Evolutionary conservation across 805 yeast genomes (phyloP).

Genomic region (Torulaspora indica): DNA sequence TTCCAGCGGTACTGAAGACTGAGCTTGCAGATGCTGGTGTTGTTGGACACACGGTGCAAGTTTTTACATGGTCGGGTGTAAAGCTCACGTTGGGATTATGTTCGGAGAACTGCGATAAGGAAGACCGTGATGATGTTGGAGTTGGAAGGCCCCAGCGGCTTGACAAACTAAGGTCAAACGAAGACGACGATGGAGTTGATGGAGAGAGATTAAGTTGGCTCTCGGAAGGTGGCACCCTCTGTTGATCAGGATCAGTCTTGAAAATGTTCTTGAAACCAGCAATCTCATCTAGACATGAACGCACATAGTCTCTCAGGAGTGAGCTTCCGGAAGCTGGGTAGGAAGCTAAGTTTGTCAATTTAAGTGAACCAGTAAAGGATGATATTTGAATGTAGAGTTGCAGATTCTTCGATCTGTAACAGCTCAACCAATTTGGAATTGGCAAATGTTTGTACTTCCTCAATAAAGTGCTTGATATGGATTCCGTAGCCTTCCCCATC

Average conservation of each 20-base stretch:
- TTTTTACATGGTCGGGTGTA: not conserved
- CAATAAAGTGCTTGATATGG: slow-evolving; percentile 18
- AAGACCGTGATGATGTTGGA: slow-evolving; percentile 6
- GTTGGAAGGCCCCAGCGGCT: slow-evolving; percentile 3
- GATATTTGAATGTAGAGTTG: slow-evolving; percentile 20
- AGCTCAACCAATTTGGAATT: slow-evolving; percentile 11
- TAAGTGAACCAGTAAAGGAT: slow-evolving; percentile 17
- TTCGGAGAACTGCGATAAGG: not conserved
- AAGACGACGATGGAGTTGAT: slow-evolving; percentile 6
- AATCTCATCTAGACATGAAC: slow-evolving; percentile 17
- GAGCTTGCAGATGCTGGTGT: slow-evolving; percentile 15
- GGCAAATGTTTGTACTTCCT: slow-evolving; percentile 24
- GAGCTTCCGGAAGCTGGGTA: slow-evolving; percentile 13
- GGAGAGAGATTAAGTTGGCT: slow-evolving; percentile 2
- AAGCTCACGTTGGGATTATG: slow-evolving; percentile 2
- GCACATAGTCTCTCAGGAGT: slow-evolving; percentile 12
- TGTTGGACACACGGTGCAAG: slow-evolving; percentile 8
- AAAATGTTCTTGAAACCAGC: slow-evolving; percentile 13
- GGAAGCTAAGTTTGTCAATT: slow-evolving; percentile 3
- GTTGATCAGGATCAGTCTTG: slow-evolving; percentile 1
- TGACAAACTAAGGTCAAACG: slow-evolving; percentile 3
- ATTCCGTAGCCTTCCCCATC: slow-evolving; percentile 3
- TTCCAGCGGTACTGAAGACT: slow-evolving; percentile 12
- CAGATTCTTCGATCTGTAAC: slow-evolving; percentile 17
- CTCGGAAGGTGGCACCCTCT: not conserved